These are phyloP conservation scores for Mortierella sp. DNA, from an alignment of 371 early-diverging fungal species.

Conservation along the genomic window DNA sequence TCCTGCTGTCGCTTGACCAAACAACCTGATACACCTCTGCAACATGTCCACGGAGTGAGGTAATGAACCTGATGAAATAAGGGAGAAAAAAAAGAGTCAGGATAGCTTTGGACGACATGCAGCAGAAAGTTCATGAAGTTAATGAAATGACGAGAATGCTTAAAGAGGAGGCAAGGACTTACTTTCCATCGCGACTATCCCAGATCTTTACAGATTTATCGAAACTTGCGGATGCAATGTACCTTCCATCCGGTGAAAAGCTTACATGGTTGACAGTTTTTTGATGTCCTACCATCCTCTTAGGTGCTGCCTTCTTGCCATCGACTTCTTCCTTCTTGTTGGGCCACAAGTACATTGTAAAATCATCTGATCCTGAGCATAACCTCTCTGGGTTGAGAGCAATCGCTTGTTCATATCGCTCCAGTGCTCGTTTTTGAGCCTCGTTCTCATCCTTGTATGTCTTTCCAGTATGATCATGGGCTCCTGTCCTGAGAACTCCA, in stretches of 20 bases:
- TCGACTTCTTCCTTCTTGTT: slow-evolving; percentile 65
- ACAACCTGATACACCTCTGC: slow-evolving; percentile 94
- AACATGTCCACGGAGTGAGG: slow-evolving; percentile 94
- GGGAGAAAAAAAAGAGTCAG: neutral
- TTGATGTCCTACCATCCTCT: slow-evolving; percentile 96
- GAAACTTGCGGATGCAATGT: slow-evolving; percentile 96
- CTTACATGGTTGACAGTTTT: slow-evolving; percentile 94
- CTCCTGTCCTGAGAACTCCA: slow-evolving; percentile 90
- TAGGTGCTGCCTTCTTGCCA: slow-evolving; percentile 84
- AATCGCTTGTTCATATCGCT: slow-evolving; percentile 83
- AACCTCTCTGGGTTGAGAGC: slow-evolving; percentile 83
- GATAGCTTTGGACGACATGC: neutral
- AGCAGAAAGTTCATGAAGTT: neutral
- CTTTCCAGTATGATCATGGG: slow-evolving; percentile 87
- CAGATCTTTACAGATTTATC: slow-evolving; percentile 98
- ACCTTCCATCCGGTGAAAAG: slow-evolving; percentile 95
- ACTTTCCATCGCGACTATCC: slow-evolving; percentile 94
- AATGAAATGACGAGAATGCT: neutral
- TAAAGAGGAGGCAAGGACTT: slow-evolving; percentile 18
- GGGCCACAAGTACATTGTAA: slow-evolving; percentile 95
- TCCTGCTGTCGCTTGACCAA: slow-evolving; percentile 93
- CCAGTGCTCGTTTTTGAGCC: slow-evolving; percentile 80
- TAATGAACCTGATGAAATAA: slow-evolving; percentile 70
- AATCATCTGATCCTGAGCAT: slow-evolving; percentile 96
- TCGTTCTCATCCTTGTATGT: slow-evolving; percentile 73